A percentile compares a stretch with the other conserved stretches of the same genome.
Conservation (phyloP, 257 asterid genomes). For the Scutellaria minor region DNA sequence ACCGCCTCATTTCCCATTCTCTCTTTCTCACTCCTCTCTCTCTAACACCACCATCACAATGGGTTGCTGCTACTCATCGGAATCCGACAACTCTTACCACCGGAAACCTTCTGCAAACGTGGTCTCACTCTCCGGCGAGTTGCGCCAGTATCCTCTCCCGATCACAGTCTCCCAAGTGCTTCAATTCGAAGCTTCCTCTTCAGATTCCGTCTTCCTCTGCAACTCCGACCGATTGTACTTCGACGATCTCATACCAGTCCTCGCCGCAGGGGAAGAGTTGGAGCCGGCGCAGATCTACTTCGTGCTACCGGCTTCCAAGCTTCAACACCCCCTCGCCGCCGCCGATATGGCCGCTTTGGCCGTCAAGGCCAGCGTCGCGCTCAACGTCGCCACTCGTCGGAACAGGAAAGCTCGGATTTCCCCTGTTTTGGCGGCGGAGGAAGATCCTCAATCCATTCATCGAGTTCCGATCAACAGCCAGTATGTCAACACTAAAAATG, state of each 20-base stretch:
- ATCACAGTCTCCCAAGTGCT: slow-evolving; percentile 56
- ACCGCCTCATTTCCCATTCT: slow-evolving; percentile 39
- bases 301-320: slow-evolving; percentile 55
- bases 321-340: slow-evolving; percentile 53
- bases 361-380: slow-evolving; percentile 72
- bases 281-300: slow-evolving; percentile 69
- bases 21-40: slow-evolving; percentile 14
- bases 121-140: slow-evolving; percentile 54
- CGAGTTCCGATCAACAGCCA: background rate
- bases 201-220: slow-evolving; percentile 52
- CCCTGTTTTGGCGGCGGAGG: slow-evolving; percentile 45
- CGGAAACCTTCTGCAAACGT: slow-evolving; percentile 49
- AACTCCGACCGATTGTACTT: slow-evolving; percentile 63
- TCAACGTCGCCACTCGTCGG: slow-evolving; percentile 40
- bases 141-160: slow-evolving; percentile 58
- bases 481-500: background rate
- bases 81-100: slow-evolving; percentile 25
- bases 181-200: slow-evolving; percentile 30
- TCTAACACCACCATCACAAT: slow-evolving; percentile 23
- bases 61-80: slow-evolving; percentile 41
- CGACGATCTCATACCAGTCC: slow-evolving; percentile 59
- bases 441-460: slow-evolving; percentile 22
- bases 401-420: slow-evolving; percentile 55
- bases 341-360: slow-evolving; percentile 86
- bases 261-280: slow-evolving; percentile 44